Base-by-base conservation (phyloP, 208 protist species). In the Lotmaria passim region DNA sequence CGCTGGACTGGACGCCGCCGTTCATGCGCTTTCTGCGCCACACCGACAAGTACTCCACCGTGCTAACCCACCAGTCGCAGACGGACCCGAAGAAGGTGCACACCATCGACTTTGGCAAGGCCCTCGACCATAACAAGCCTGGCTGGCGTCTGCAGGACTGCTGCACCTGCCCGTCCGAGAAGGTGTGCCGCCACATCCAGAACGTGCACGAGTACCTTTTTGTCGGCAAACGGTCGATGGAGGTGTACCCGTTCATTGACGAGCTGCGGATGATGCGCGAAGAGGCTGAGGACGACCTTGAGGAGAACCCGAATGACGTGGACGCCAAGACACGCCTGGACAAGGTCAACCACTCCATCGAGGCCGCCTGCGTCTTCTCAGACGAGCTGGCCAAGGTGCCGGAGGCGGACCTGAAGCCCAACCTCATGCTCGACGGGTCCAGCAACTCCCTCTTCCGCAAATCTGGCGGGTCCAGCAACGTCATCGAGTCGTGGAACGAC, bases 121-220 rank as follows among this genome's bases (percentile, higher is more conserved):
- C 82, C 23, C 78, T 94, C 59, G n/a, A 75, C 28, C 75, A 73
- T 53, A 52, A 81, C 43, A 55, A 71, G 56, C 70, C 62, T 3
- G 85, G 85, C 34, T 91, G 83, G 76, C 66, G 72, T 4, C 69
- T 96, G 31, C 80, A 89, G 73, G 72, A 89, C 73, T 90, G 87
- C 75, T 96, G 89, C 72, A 89, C 80, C 17, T 92, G 89, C 67
- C 53, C 72, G 7, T 93, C 83, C 24, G 61, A 86, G 69, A 78
- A 68, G 61, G 84, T 95, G 23, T 95, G 90, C 73, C 82, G 90
- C 23, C 90, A 95, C 77, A 85, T 95, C 59, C 90, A 95, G 68
- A 92, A 95, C 65, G 87, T 93, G 21, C 83, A 93, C 73, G 87
- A 93, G 74, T 93, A 91, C 61, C 70, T 95, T 19, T 93, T 95